Conservation (phyloP, 148 eudicot genomes). For the Persicaria maculosa region DNA sequence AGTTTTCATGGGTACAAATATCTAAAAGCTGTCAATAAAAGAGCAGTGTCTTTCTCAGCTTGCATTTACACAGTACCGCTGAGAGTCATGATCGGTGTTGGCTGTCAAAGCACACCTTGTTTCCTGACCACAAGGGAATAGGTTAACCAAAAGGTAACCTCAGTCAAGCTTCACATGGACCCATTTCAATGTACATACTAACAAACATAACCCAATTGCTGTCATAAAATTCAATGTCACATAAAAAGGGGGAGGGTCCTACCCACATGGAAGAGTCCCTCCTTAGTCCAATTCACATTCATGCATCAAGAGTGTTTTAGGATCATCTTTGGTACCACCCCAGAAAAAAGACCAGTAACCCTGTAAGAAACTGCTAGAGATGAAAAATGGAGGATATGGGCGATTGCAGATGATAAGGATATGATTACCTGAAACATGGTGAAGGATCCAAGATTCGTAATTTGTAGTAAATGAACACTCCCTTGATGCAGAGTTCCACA, state of each 20-base stretch:
- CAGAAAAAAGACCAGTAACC: neutral
- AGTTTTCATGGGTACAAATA: neutral
- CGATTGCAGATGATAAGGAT: neutral
- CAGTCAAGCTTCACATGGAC: too few species aligned
- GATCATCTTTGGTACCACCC: conserved; percentile 4
- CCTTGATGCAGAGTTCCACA: neutral
- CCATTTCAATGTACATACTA: too few species aligned
- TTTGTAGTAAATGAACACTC: neutral
- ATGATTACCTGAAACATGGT: neutral
- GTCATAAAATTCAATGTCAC: neutral
- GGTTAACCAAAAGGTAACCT: neutral
- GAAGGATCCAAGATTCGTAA: neutral
- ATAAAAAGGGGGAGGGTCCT: neutral
- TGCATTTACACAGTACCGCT: neutral
- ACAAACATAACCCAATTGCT: too few species aligned
- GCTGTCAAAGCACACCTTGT: neutral
- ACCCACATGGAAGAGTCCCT: neutral
- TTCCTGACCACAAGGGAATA: conserved; percentile 9
- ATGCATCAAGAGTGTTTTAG: neutral
- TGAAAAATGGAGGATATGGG: conserved; percentile 3
- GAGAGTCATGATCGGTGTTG: neutral
- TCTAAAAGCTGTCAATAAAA: neutral
- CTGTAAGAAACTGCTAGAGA: neutral
- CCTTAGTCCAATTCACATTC: neutral
- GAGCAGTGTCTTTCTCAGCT: neutral